A percentile compares a stretch with the other conserved stretches of the same genome.
Evolutionary conservation across 805 yeast genomes (phyloP).

Genomic region (Cyberlindnera xishuangbannaensis): DNA sequence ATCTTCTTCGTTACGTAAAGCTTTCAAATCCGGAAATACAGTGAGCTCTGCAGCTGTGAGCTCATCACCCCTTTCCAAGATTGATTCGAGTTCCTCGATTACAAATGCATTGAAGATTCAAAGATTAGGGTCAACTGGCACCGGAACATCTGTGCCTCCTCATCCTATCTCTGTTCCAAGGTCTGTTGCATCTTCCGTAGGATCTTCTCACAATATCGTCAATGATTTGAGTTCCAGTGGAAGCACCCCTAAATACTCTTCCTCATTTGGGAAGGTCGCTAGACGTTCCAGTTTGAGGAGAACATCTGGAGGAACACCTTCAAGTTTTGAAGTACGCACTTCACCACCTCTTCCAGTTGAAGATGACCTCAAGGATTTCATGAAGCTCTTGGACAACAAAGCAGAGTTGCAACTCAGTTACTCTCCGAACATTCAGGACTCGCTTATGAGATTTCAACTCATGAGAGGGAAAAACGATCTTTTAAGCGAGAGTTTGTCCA

Average conservation of each 20-base stretch:
- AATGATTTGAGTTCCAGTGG: constrained; percentile 33
- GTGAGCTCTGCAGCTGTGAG: constrained; percentile 20
- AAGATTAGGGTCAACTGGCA: constrained; percentile 30
- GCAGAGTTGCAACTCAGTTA: constrained; percentile 38
- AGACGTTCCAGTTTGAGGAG: constrained; percentile 38
- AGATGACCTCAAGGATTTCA: constrained; percentile 65
- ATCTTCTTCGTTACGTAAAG: constrained; percentile 19
- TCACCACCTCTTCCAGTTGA: constrained; percentile 24
- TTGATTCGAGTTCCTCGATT: constrained; percentile 40
- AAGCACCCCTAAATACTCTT: constrained; percentile 55
- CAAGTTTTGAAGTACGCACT: constrained; percentile 27
- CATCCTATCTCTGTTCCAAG: constrained; percentile 25
- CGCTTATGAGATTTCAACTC: constrained; percentile 45
- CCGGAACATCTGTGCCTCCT: constrained; percentile 4
- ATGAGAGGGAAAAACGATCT: constrained; percentile 49
- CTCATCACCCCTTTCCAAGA: constrained; percentile 30
- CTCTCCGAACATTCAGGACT: constrained; percentile 35
- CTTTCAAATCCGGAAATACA: constrained; percentile 29
- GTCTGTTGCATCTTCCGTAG: constrained; percentile 22
- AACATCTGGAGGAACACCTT: constrained; percentile 26
- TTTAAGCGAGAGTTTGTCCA: constrained; percentile 48
- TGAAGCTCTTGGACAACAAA: constrained; percentile 62
- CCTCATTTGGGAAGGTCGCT: constrained; percentile 71
- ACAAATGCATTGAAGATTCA: constrained; percentile 35
- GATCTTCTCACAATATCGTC: constrained; percentile 10